Base-by-base conservation (phyloP, 306 rosid genomes). In the Geum urbanum region DNA sequence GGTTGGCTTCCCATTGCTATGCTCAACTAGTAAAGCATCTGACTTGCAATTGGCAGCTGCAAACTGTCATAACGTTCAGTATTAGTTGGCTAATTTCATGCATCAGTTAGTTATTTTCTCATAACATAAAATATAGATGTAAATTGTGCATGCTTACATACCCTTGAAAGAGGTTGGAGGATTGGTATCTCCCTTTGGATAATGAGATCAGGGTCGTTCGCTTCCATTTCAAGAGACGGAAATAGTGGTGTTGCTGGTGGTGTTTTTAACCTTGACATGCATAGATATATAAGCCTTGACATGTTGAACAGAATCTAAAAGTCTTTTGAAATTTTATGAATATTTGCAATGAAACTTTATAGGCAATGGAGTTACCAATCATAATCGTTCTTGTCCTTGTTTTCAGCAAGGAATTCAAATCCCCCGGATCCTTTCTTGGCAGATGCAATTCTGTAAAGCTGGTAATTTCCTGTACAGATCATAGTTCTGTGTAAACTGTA, bases 171-270 rank as follows among this genome's bases (percentile, higher is more conserved):
- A 59, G 82, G 79, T 37, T 83, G 86, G 54, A 72, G 41, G 37
- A 86, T 67, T 52, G 88, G 82, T 46, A 82, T 45, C 74, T 87
- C 92, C 76, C 74, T 79, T 53, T 85, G 94, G 57, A 67, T 14
- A 11, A 76, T 78, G 9, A 81, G 82, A 44, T 86, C 78, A 9
- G 75, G 68, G 47, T 78, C 81, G 10, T 40, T 73, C 37, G 92
- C 82, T 67, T 92, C 96, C 96, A 89, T 92, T 81, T 92, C 98
- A 15, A 92, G 82, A 39, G 96, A 92, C 57, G 95, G 91, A 72
- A 92, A 92, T 7, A 92, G 78, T 32, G 96, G 98, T 77, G 96
- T 92, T 79, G 95, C 88, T 0, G 98, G 98, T 9, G 98, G 98
- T 46, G 98, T 92, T 84, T 86, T 92, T 27, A 92, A 78, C 98